phyloP scores from a whole-genome alignment of 1,284 basidiomycete species.

The Thecaphora thlaspeos region DNA sequence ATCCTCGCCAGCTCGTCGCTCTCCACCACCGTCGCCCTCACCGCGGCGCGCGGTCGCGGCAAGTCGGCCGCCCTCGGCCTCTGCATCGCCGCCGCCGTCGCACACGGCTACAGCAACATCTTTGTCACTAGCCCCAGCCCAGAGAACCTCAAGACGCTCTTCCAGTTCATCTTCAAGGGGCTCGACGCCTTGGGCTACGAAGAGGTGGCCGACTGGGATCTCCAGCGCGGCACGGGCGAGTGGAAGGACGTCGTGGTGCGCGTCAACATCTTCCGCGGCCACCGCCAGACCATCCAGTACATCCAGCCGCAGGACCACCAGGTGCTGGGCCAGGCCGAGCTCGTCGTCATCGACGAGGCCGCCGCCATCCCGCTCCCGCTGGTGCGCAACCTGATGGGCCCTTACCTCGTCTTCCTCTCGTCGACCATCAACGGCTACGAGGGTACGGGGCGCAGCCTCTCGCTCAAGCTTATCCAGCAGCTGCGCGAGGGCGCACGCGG shows the following conservation, averaged over 20 bases:
- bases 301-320: slow-evolving; percentile 97
- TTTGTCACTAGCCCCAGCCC: slow-evolving; percentile 97
- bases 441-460: slow-evolving; percentile 94
- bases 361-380: slow-evolving; percentile 95
- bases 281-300: slow-evolving; percentile 62
- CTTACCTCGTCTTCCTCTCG: slow-evolving; percentile 96
- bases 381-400: slow-evolving; percentile 90
- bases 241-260: slow-evolving; percentile 94
- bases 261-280: slow-evolving; percentile 81
- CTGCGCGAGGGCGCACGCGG: slow-evolving; percentile 70
- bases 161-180: slow-evolving; percentile 97
- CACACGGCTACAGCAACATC: slow-evolving; percentile 94
- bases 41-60: slow-evolving; percentile 89
- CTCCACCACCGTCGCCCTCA: slow-evolving; percentile 90
- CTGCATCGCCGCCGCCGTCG: slow-evolving; percentile 87
- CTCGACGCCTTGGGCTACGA: slow-evolving; percentile 93
- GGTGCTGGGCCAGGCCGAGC: slow-evolving; percentile 93
- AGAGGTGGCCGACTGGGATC: slow-evolving; percentile 96
- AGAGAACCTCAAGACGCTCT: slow-evolving; percentile 96
- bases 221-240: slow-evolving; percentile 92
- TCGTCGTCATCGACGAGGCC: slow-evolving; percentile 97
- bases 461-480: slow-evolving; percentile 96
- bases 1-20: slow-evolving; percentile 62
- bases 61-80: slow-evolving; percentile 95
- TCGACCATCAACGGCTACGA: slow-evolving; percentile 99